Base-by-base conservation (phyloP, 164 flowering plant genomes). In the Tetrastigma voinierianum region DNA sequence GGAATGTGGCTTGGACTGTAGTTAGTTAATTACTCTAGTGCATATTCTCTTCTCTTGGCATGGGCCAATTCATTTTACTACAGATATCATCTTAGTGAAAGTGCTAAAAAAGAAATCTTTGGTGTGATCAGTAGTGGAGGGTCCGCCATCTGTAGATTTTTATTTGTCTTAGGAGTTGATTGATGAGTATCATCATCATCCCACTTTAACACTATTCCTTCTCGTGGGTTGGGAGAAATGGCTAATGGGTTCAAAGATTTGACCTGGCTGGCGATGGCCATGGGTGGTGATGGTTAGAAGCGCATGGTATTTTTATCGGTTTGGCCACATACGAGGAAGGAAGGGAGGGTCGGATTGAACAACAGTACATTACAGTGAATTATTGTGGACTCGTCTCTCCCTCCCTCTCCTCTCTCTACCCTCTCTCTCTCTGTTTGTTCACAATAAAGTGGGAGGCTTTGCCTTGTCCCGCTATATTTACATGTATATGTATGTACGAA, bases 1-100 rank as follows among this genome's bases (percentile, higher is more conserved):
- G 70, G 84, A 82, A 74, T 86, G 90, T 69, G 90, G 90, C 45
- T 55, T 82, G 73, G 84, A 79, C 73, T 81, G 88, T 65, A 78
- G 74, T 74, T 83, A 79, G 72, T 69, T n/a, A n/a, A n/a, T n/a
- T n/a, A n/a, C n/a, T n/a, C n/a, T n/a, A 43, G 46, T 16, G 13
- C 16, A 12, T 23, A 18, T 23, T 13, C 25, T 56, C 32, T 32
- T 8, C n/a, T n/a, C n/a, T n/a, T n/a, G n/a, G n/a, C n/a, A n/a
- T n/a, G n/a, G n/a, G n/a, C n/a, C n/a, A n/a, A n/a, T n/a, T n/a
- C n/a, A n/a, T n/a, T n/a, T n/a, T n/a, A 52, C 1, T 9, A 52
- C 15, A 2, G 51, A 47, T 3, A 47, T 16, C 14, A 47, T 47
- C 6, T 16, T 9, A 16, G 51, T 47, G 51, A 47, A 10, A 47